These are phyloP conservation scores for Cutaneotrichosporon mucoides DNA, from an alignment of 1,284 basidiomycete species.

Conservation along the genomic window DNA sequence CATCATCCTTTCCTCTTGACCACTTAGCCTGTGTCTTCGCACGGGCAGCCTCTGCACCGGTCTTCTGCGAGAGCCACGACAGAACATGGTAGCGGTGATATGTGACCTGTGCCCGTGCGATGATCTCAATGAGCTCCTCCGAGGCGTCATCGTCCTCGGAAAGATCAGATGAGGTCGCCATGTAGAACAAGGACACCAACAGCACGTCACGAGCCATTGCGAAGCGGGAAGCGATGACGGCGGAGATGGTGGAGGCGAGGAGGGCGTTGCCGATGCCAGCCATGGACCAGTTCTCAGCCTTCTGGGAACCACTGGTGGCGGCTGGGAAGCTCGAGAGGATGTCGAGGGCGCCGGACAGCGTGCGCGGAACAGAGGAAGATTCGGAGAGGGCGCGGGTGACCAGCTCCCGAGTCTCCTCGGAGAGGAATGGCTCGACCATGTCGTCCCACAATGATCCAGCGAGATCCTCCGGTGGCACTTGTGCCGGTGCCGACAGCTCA, in stretches of 20 bases:
- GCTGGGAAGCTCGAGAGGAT: constrained; percentile 18
- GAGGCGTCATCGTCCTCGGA: constrained; percentile 26
- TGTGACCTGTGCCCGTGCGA: constrained; percentile 34
- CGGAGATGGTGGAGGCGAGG: constrained; percentile 32
- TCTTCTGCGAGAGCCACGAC: constrained; percentile 41
- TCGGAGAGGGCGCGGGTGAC: constrained; percentile 27
- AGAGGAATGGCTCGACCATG: constrained; percentile 28
- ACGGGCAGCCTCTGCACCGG: constrained; percentile 26
- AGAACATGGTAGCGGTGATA: constrained; percentile 44
- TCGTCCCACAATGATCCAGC: constrained; percentile 26
- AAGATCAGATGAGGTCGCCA: constrained; percentile 26
- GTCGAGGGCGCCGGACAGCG: constrained; percentile 27
- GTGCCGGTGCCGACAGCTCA: constrained; percentile 15
- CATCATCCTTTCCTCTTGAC: constrained; percentile 25
- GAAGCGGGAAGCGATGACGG: constrained; percentile 37
- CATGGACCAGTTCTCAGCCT: constrained; percentile 18
- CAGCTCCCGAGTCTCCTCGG: constrained; percentile 22
- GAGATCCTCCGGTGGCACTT: constrained; percentile 26
- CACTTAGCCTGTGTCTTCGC: constrained; percentile 20
- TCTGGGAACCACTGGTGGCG: neutral
- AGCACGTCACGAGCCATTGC: constrained; percentile 39
- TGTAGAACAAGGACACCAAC: constrained; percentile 41
- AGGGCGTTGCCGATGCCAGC: constrained; percentile 44
- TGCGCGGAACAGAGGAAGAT: constrained; percentile 12
- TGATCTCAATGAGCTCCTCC: constrained; percentile 33